These are phyloP conservation scores for Globisporangium splendens DNA, from an alignment of 352 stramenopile genomes.

Conservation along the genomic window DNA sequence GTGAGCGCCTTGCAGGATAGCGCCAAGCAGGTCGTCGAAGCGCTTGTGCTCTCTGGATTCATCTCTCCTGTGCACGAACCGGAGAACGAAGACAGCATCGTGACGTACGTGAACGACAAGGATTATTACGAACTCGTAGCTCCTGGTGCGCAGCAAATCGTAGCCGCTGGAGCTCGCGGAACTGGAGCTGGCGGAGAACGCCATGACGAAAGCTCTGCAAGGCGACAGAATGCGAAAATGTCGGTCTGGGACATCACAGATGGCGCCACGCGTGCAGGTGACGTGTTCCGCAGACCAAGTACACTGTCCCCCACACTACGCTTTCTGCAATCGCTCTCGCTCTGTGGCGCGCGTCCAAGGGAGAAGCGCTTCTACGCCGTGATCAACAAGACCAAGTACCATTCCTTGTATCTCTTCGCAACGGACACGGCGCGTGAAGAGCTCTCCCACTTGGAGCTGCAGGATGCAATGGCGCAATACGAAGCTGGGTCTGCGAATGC, in stretches of 20 bases:
- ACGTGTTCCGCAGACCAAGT: constrained; percentile 18
- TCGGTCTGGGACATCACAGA: constrained; percentile 37
- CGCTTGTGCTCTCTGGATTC: constrained; percentile 32
- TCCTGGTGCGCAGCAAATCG: constrained; percentile 18
- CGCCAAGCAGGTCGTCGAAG: constrained; percentile 21
- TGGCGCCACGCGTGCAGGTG: constrained; percentile 24
- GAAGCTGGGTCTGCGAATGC: background rate
- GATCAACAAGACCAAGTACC: constrained; percentile 18
- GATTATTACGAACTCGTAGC: constrained; percentile 51
- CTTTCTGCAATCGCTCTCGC: background rate
- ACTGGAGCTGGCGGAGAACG: background rate
- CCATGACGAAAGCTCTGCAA: too few relatives aligned
- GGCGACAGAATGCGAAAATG: constrained; percentile 6
- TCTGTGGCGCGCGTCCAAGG: background rate
- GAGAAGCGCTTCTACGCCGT: constrained; percentile 17
- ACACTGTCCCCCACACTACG: background rate
- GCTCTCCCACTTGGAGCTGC: constrained; percentile 10
- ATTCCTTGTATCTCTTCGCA: constrained; percentile 16
- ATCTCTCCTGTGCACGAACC: constrained; percentile 25
- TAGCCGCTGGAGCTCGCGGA: background rate
- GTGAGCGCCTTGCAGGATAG: constrained; percentile 18
- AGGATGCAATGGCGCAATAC: constrained; percentile 17
- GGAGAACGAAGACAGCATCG: constrained; percentile 7
- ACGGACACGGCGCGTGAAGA: constrained; percentile 14
- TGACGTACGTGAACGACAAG: constrained; percentile 26